Conservation (phyloP, 148 eudicot species). For the Rhododendron vialii region DNA sequence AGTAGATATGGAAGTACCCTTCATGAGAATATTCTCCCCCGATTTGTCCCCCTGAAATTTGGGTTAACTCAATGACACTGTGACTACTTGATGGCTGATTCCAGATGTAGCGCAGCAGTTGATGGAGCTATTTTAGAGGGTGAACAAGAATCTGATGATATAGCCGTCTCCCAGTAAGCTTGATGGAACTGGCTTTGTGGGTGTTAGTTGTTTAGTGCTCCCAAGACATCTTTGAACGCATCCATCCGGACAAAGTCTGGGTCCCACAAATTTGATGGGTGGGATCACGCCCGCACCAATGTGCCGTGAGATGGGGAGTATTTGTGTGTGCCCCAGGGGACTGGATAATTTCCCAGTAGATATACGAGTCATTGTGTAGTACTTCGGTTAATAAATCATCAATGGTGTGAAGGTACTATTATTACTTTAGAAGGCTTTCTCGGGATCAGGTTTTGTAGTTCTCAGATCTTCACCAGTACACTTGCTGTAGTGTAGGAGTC, state of each 20-base stretch:
- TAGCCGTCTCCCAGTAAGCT: neutral
- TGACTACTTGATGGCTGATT: conserved; percentile 26
- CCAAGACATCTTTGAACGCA: neutral
- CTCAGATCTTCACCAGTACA: neutral
- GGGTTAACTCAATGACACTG: neutral
- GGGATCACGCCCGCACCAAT: neutral
- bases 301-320: neutral
- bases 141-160: neutral
- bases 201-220: neutral
- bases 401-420: neutral
- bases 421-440: neutral
- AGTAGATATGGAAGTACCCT: neutral
- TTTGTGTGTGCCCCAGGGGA: neutral
- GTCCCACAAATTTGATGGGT: neutral
- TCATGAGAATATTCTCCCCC: neutral
- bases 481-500: neutral
- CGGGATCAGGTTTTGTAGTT: neutral
- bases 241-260: neutral
- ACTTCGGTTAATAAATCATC: neutral
- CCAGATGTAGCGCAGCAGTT: conserved; percentile 75
- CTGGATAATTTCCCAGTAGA: neutral
- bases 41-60: neutral
- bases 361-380: neutral
- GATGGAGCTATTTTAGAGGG: conserved; percentile 58
- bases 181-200: neutral